phyloP scores from a whole-genome alignment of 1,284 basidiomycete species.

The Tylopilus microsporus region DNA sequence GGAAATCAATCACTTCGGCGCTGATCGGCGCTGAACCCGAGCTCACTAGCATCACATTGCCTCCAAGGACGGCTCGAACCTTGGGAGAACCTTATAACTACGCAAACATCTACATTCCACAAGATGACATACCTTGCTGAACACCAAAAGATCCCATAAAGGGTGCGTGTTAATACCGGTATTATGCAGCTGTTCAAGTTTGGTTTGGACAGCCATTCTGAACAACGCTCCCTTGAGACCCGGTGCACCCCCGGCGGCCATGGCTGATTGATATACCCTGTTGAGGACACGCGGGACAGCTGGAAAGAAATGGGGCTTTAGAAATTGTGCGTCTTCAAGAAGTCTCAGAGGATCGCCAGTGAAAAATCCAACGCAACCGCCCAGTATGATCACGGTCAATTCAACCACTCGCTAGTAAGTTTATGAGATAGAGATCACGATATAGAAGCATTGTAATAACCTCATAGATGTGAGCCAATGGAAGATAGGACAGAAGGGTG shows the following conservation, averaged over 20 bases:
- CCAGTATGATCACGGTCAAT: conserved; percentile 50
- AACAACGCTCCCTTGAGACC: conserved; percentile 86
- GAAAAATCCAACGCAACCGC: conserved; percentile 80
- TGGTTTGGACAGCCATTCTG: conserved; percentile 74
- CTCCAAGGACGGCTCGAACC: conserved; percentile 77
- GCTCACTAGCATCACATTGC: conserved; percentile 60
- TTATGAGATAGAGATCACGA: conserved; percentile 7
- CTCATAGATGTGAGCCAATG: conserved; percentile 88
- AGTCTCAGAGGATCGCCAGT: conserved; percentile 88
- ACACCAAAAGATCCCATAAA: conserved; percentile 89
- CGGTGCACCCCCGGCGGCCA: conserved; percentile 72
- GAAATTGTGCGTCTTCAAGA: conserved; percentile 82
- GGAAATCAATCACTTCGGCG: conserved; percentile 75
- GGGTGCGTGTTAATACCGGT: conserved; percentile 74
- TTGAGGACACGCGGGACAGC: conserved; percentile 86
- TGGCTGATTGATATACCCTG: conserved; percentile 76
- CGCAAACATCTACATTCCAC: neutral
- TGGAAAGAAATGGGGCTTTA: conserved; percentile 82
- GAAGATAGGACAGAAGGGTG: conserved; percentile 67
- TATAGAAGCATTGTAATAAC: conserved; percentile 35
- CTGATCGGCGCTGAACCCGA: conserved; percentile 83
- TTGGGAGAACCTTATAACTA: conserved; percentile 23
- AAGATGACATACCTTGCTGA: conserved; percentile 68
- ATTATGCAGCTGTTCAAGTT: conserved; percentile 69
- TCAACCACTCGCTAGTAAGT: conserved; percentile 53